These are phyloP conservation scores for Scopulariopsis brevicaulis DNA, from an alignment of 2,329 filamentous ascomycete species.

Conservation along the genomic window DNA sequence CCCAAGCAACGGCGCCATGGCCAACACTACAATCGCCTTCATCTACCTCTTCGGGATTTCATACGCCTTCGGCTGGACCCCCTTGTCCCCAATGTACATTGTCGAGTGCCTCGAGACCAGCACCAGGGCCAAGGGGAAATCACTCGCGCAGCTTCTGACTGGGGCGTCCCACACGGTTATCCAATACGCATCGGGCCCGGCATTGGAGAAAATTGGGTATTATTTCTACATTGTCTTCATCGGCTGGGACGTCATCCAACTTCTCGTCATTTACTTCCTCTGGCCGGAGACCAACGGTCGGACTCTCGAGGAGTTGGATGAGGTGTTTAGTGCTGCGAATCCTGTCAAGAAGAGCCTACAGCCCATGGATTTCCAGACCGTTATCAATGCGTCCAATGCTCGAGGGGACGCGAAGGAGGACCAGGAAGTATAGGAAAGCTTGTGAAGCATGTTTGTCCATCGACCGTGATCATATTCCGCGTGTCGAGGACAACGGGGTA, in stretches of 20 bases:
- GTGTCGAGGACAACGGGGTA: too few relatives aligned
- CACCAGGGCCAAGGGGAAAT: constrained; percentile 17
- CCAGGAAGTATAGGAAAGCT: neutral
- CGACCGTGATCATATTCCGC: too few relatives aligned
- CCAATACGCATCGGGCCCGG: constrained; percentile 30
- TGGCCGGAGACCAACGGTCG: constrained; percentile 37
- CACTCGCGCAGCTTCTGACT: constrained; percentile 27
- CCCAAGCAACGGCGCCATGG: constrained; percentile 20
- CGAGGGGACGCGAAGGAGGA: neutral
- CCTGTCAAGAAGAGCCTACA: constrained; percentile 23
- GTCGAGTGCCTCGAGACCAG: constrained; percentile 19
- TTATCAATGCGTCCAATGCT: neutral
- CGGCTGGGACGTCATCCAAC: neutral
- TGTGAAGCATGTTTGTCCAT: too few relatives aligned
- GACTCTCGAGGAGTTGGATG: constrained; percentile 37
- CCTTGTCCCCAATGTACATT: constrained; percentile 25
- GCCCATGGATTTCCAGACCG: neutral
- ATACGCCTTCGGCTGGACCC: constrained; percentile 39
- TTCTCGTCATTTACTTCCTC: constrained; percentile 27
- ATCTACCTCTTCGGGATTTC: constrained; percentile 41
- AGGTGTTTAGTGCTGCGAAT: constrained; percentile 30
- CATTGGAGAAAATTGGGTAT: constrained; percentile 28
- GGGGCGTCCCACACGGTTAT: constrained; percentile 24
- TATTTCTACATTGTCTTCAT: constrained; percentile 27
- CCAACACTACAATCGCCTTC: constrained; percentile 34